Percentiles rank a stretch among this genome's conserved stretches.
These are phyloP conservation scores for Leptographium galeiforme DNA, from an alignment of 2,329 filamentous ascomycete genomes.

Conservation along the genomic window DNA sequence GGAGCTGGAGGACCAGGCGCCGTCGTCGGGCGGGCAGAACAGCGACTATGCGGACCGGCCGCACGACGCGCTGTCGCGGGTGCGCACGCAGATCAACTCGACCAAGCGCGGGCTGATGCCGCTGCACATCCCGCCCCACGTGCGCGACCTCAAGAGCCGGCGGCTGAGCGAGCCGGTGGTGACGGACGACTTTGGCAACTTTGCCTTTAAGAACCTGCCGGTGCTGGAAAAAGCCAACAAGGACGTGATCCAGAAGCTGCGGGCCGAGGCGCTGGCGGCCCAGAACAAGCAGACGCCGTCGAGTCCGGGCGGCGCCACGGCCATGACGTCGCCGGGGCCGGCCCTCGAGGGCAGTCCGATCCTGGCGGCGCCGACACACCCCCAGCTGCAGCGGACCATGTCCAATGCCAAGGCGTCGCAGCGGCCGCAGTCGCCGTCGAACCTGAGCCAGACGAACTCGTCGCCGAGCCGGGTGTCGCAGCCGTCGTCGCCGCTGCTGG, in stretches of 20 bases:
- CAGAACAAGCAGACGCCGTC: slow-evolving; percentile 37
- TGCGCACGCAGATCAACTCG: slow-evolving; percentile 73
- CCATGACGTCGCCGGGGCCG: slow-evolving; percentile 43
- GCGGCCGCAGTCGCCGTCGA: slow-evolving; percentile 76
- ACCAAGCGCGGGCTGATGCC: slow-evolving; percentile 90
- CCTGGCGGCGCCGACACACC: slow-evolving; percentile 40
- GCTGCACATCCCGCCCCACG: slow-evolving; percentile 89
- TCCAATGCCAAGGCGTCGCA: slow-evolving; percentile 69
- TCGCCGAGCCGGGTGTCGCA: slow-evolving; percentile 73
- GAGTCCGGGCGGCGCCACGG: slow-evolving; percentile 27
- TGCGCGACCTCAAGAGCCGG: slow-evolving; percentile 77
- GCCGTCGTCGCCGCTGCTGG: slow-evolving; percentile 80
- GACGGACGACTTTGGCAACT: slow-evolving; percentile 88
- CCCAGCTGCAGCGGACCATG: slow-evolving; percentile 62
- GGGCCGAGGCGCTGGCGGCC: slow-evolving; percentile 71
- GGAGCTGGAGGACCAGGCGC: slow-evolving; percentile 80
- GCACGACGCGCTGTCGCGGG: slow-evolving; percentile 84
- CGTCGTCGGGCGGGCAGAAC: slow-evolving; percentile 58
- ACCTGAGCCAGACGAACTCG: slow-evolving; percentile 64
- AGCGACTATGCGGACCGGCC: slow-evolving; percentile 72
- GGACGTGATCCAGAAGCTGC: slow-evolving; percentile 91
- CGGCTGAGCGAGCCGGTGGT: slow-evolving; percentile 81
- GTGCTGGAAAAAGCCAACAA: slow-evolving; percentile 98
- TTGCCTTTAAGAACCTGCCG: slow-evolving; percentile 93
- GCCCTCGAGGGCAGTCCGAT: slow-evolving; percentile 76